Percentiles rank a stretch among this genome's conserved stretches.
phyloP scores from a whole-genome alignment of 768 basidiomycete genomes.

The Tulasnella sp. region DNA sequence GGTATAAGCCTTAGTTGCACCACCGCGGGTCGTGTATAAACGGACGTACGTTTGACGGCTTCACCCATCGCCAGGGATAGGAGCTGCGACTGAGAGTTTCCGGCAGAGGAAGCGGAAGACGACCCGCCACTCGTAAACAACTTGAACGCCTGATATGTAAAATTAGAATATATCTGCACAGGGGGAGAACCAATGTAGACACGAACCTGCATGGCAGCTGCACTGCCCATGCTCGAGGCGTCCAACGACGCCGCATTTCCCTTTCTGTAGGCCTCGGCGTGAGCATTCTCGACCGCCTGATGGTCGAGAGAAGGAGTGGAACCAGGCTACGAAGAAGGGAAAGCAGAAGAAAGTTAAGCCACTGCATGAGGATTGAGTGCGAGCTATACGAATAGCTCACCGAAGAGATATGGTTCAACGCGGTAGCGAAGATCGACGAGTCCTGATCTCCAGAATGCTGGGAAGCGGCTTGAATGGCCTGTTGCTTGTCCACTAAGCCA shows the following conservation, averaged over 20 bases:
- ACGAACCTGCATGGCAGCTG: constrained; percentile 68
- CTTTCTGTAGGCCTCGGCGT: constrained; percentile 34
- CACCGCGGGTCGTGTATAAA: background rate
- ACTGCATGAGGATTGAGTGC: background rate
- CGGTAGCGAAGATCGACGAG: background rate
- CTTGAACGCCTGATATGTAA: constrained; percentile 53
- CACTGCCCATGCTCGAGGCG: constrained; percentile 65
- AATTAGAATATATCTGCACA: background rate
- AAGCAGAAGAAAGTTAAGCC: background rate
- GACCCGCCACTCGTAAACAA: constrained; percentile 22
- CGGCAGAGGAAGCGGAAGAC: constrained; percentile 38
- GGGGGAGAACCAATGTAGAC: background rate
- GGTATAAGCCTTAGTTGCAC: background rate
- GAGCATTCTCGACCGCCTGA: constrained; percentile 11
- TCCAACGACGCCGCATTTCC: constrained; percentile 51
- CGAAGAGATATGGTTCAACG: background rate
- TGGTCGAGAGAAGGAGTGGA: constrained; percentile 32
- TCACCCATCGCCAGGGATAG: constrained; percentile 24
- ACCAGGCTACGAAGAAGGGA: constrained; percentile 4
- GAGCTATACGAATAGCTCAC: background rate
- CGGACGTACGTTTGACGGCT: constrained; percentile 36
- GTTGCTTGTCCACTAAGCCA: constrained; percentile 23
- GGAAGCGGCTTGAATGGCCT: constrained; percentile 22
- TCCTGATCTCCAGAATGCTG: constrained; percentile 22
- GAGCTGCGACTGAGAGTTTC: constrained; percentile 44